Evolutionary conservation across 2,329 filamentous ascomycete genomes (phyloP), one percentile per base, ranked within the genome.

Genomic region (Bipolaris bicolor): DNA sequence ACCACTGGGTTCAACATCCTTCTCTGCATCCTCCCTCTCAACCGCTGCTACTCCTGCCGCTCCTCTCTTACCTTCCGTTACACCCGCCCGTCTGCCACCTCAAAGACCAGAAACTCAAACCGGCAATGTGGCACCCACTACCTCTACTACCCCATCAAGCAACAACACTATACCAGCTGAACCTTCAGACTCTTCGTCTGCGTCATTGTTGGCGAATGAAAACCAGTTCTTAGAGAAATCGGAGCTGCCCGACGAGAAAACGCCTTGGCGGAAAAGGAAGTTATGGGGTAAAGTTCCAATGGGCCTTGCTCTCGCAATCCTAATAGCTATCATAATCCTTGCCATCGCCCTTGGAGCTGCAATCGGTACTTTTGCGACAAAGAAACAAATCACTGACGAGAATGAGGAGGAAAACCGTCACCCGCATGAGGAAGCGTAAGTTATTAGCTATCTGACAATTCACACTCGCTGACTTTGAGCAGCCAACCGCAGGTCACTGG

Each of bases 311-410:
- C 67, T 83, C 5, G 66, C 83, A 7, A 72, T 76, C 3, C 71
- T 81, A 7, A 65, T 82, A 2, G 69, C 85, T 52, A 62, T 84
- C 13, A 69, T 85, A 13, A 55, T 78, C 36, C 70, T 76, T 40
- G 81, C 80, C 40, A 78, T 79, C 31, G 76, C 82, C 26, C 76
- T 85, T 41, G 84, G 83, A 49, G 83, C 81, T 52, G 80, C 82
- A 5, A 80, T 86, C 64, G 84, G 84, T 4, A 82, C 82, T 36
- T 75, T 85, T 22, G 67, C 84, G 49, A 81, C 80, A 13, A 82
- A 80, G 36, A 69, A 73, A 49, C 61, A 65, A 15, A 65, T 63
- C 15, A 51, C 62, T 36, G 55, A 67, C 15, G 47, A 59, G 29
- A 43, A 62, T 10, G 56, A 67, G 22, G 34, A 65, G 47, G 53